phyloP scores from a whole-genome alignment of 2,329 filamentous ascomycete genomes.

The Pleurostoma richardsiae region DNA sequence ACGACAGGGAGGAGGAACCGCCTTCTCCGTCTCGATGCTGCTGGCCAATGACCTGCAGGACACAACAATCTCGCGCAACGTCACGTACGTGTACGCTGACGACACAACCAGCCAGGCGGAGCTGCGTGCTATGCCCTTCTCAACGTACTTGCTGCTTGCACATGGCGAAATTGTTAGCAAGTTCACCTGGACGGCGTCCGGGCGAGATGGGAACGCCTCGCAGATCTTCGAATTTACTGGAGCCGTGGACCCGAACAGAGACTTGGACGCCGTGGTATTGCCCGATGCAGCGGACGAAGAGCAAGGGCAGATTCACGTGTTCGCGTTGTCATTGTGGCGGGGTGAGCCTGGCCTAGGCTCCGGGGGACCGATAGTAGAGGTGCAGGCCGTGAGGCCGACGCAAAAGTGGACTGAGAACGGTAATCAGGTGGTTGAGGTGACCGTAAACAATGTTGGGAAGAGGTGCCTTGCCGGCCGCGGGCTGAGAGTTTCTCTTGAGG shows the following conservation, averaged over 20 bases:
- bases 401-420: conserved; percentile 30
- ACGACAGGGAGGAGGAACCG: background rate
- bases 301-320: conserved; percentile 20
- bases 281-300: background rate
- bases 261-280: background rate
- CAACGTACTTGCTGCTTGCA: background rate
- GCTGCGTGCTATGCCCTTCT: background rate
- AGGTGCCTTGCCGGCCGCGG: conserved; percentile 24
- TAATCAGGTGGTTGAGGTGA: conserved; percentile 31
- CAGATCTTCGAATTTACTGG: background rate
- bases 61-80: background rate
- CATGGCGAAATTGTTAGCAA: background rate
- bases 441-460: conserved; percentile 26
- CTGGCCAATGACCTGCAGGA: background rate
- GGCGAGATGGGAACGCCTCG: background rate
- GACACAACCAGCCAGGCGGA: background rate
- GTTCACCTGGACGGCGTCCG: background rate
- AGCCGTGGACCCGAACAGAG: background rate
- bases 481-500: conserved; percentile 20
- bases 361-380: conserved; percentile 11
- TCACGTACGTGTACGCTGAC: background rate
- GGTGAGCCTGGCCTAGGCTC: too few species aligned
- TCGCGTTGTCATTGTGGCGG: conserved; percentile 29
- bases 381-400: conserved; percentile 33
- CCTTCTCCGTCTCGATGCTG: background rate